These are phyloP conservation scores for Omphalotus olearius DNA, from an alignment of 1,284 basidiomycete species.

Conservation along the genomic window DNA sequence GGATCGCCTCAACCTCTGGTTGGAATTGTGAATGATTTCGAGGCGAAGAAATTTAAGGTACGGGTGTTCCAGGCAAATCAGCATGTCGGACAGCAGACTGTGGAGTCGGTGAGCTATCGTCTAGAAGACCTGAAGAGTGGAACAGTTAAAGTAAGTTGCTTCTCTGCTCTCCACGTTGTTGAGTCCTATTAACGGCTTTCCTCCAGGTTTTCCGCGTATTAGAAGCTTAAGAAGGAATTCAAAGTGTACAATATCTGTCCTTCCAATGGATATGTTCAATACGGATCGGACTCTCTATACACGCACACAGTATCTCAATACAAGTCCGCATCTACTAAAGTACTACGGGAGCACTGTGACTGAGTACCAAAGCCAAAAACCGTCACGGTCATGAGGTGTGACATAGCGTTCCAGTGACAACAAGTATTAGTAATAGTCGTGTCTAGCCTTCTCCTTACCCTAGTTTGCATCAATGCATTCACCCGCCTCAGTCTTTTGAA, in stretches of 20 bases:
- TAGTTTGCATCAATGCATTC: too few species aligned
- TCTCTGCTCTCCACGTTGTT: background rate
- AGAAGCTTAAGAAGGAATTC: conserved; percentile 19
- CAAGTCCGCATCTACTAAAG: too few species aligned
- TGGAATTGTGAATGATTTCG: conserved; percentile 79
- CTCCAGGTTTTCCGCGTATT: conserved; percentile 39
- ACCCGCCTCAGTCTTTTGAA: too few species aligned
- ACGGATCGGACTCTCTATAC: too few species aligned
- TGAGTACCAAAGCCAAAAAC: too few species aligned
- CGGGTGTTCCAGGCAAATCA: conserved; percentile 79
- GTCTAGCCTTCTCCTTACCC: too few species aligned
- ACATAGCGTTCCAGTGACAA: too few species aligned
- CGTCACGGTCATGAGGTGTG: too few species aligned
- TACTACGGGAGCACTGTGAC: too few species aligned
- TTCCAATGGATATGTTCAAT: too few species aligned
- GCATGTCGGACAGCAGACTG: conserved; percentile 73
- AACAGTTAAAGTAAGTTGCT: conserved; percentile 57
- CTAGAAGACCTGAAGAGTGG: conserved; percentile 89
- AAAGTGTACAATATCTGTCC: too few species aligned
- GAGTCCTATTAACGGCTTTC: background rate
- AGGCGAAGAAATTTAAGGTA: conserved; percentile 82
- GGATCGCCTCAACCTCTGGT: conserved; percentile 62
- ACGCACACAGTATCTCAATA: too few species aligned
- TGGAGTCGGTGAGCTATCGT: conserved; percentile 80
- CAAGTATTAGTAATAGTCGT: background rate